Conservation (phyloP, 2,329 filamentous ascomycete species). For the Hortaea werneckii region DNA sequence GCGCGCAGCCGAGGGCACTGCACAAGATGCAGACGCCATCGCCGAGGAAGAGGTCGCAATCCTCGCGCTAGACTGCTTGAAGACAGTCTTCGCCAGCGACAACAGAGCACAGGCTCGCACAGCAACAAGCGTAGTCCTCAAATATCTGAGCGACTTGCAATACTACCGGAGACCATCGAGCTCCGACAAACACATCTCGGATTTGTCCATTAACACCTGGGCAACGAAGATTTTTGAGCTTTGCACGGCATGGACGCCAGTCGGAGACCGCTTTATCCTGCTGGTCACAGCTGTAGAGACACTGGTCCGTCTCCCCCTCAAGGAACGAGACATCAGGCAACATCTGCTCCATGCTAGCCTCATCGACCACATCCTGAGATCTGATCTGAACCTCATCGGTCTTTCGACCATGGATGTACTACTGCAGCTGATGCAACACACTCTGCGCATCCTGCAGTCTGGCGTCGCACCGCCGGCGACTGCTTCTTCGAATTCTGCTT, state of each 20-base stretch:
- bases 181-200: conserved; percentile 32
- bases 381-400: conserved; percentile 86
- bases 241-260: conserved; percentile 76
- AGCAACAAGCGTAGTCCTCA: conserved; percentile 63
- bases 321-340: conserved; percentile 56
- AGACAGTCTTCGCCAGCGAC: conserved; percentile 73
- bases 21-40: conserved; percentile 76
- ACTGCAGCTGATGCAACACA: conserved; percentile 72
- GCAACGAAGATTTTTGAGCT: conserved; percentile 71
- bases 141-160: conserved; percentile 49
- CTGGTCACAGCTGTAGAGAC: conserved; percentile 72
- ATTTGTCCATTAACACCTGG: conserved; percentile 48
- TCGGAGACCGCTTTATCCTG: conserved; percentile 89
- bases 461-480: conserved; percentile 31
- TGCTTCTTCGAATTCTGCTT: not conserved
- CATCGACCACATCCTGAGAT: conserved; percentile 72
- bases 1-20: conserved; percentile 63
- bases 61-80: conserved; percentile 74
- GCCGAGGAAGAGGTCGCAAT: conserved; percentile 83
- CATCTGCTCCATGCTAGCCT: conserved; percentile 68
- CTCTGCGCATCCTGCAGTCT: conserved; percentile 65
- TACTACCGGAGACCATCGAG: conserved; percentile 7
- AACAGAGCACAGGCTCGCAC: conserved; percentile 72
- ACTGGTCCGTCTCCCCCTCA: conserved; percentile 58
- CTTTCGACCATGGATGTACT: conserved; percentile 93